Evolutionary conservation across 2,329 filamentous ascomycete genomes (phyloP), one percentile per base, ranked within the genome.

Genomic region (Exutisphaerella laricina): DNA sequence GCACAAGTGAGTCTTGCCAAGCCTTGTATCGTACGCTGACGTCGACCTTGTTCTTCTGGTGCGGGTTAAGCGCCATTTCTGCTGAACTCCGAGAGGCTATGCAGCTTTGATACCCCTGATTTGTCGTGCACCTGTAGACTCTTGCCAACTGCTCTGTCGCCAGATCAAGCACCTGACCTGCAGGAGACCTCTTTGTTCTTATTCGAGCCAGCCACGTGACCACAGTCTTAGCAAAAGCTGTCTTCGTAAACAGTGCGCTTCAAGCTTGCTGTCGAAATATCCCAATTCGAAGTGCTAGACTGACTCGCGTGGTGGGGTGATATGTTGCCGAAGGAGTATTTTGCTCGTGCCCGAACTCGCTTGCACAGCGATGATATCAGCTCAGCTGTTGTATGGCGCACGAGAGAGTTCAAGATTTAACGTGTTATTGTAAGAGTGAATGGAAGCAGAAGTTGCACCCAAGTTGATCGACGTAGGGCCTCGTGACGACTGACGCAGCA

Each of bases 31-130:
- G 73, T 73, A 96, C 92, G 75, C 79, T 89, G 70, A 96, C 78
- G 70, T 98, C 92, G 61, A 97, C 78, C 77, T 98, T 97, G 78
- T 96, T 96, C 78, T 94, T 89, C 77, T 96, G 87, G 68, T 89
- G 88, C 58, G 90, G 90, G 68, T 96, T 96, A 88, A 97, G 36
- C 17, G 54, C 54, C 51, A 52, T 55, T 5, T 16, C 45, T 42
- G 4, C 12, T n/a, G n/a, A n/a, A n/a, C n/a, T n/a, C n/a, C n/a
- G n/a, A n/a, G n/a, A n/a, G 38, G 13, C 23, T 26, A 12, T 26
- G 6, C 12, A 6, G 23, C 23, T 26, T 26, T 12, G 23, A 6
- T 10, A 7, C 25, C 9, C 23, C 23, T 26, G 6, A 26, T 35
- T 12, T 23, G 33, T n/a, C 5, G 3, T 16, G 33, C 20, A 17